Base-by-base conservation (phyloP, 306 rosid species). In the Geum urbanum region DNA sequence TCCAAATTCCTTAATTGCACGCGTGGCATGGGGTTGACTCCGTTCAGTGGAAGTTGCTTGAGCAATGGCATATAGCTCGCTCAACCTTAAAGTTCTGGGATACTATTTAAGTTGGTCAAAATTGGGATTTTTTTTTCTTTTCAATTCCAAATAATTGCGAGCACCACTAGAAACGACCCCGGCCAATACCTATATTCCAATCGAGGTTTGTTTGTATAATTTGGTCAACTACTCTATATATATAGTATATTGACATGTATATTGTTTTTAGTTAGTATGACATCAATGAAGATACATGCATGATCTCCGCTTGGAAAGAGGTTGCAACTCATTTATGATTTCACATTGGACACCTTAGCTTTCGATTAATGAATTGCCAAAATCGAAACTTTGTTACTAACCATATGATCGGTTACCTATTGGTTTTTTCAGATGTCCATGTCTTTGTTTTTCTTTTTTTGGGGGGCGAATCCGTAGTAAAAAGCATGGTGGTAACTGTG, bases 1-100 rank as follows among this genome's bases (percentile, higher is more conserved):
- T 61, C 48, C 15, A 61, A 61, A 61, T 61, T 40, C 48, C 66
- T 61, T 61, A 39, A 61, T 16, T 61, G 66, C 66, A 39, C 48
- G 66, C 66, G 48, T n/a, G 66, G 27, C 4, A 39, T 61, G 32
- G 24, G 46, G 48, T 61, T 39, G 64, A 59, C 64, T 35, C 0
- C 7, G 15, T 15, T n/a, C 45, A 15, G 12, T 37, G 66, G 24
- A 16, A 24, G 22, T 60, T 60, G 48, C 24, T n/a, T 5, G 41
- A 18, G 32, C 7, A 18, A 43, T 40, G 65, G 45, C 45, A 3
- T 18, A 62, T 16, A 41, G 67, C 48, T 62, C 15, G 49, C 67
- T 62, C 48, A 40, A 9, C 49, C 49, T 35, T 9, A 8, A 62
- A n/a, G 49, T 8, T 50, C 5, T 10, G 14, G 16, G 51, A 15